phyloP scores from a whole-genome alignment of 208 protist species.

The Balamuthia mandrillaris region DNA sequence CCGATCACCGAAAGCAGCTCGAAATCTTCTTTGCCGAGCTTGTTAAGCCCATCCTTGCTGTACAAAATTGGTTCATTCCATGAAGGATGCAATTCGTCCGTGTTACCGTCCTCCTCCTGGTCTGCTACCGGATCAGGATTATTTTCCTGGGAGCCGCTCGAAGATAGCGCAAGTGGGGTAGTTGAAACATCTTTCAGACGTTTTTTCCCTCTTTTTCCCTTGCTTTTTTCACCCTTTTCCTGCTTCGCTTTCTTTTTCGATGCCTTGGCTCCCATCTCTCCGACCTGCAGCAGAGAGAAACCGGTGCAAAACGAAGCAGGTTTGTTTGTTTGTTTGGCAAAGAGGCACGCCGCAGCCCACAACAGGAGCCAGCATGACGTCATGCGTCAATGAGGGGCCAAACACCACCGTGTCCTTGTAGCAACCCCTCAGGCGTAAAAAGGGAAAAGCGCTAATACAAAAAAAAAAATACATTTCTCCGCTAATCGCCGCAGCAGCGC shows the following conservation, averaged over 20 bases:
- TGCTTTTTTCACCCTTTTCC: not conserved
- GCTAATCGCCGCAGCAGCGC: too few species aligned
- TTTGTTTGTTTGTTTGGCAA: too few species aligned
- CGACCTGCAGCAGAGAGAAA: not conserved
- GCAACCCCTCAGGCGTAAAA: too few species aligned
- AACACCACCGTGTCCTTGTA: too few species aligned
- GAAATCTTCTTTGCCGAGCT: slow-evolving; percentile 68
- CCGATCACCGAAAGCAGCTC: slow-evolving; percentile 73
- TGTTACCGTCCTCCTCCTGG: slow-evolving; percentile 10
- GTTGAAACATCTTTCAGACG: not conserved
- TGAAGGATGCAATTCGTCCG: slow-evolving; percentile 33
- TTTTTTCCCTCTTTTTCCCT: not conserved
- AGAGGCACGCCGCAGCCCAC: too few species aligned
- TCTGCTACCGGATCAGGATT: not conserved
- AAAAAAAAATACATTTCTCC: too few species aligned
- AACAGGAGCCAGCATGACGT: too few species aligned
- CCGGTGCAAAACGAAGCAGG: too few species aligned
- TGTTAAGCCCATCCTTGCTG: slow-evolving; percentile 66
- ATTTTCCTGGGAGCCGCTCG: not conserved
- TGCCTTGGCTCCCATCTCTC: slow-evolving; percentile 24
- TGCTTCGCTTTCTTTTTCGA: not conserved
- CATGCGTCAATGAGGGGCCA: too few species aligned
- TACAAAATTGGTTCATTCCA: slow-evolving; percentile 42
- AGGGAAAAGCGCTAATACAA: too few species aligned
- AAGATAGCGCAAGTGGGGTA: not conserved